phyloP scores from a whole-genome alignment of 176 grass and related monocot species.

The Phyllostachys edulis region DNA sequence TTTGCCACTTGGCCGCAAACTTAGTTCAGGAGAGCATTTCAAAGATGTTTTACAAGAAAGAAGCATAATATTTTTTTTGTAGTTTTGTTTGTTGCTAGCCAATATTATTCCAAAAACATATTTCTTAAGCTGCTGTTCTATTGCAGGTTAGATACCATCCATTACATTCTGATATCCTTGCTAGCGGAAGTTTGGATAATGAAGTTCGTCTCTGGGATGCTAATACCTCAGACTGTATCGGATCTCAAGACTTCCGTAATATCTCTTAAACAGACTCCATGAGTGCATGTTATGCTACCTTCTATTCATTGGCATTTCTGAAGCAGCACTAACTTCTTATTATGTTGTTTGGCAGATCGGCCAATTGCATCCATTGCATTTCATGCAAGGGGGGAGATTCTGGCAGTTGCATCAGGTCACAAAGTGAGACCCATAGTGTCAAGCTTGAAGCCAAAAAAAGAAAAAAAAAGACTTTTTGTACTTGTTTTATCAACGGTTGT shows the following conservation, averaged over 20 bases:
- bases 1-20: neutral
- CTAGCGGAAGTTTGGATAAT: conserved; percentile 96
- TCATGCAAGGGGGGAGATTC: conserved; percentile 91
- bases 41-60: neutral
- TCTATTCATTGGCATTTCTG: conserved; percentile 30
- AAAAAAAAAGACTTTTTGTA: conserved; percentile 14
- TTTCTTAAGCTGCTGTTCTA: conserved; percentile 26
- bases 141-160: conserved; percentile 96
- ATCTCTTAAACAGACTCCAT: conserved; percentile 27
- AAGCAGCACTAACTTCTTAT: conserved; percentile 27
- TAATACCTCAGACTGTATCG: conserved; percentile 75
- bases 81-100: conserved; percentile 2
- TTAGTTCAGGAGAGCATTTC: conserved; percentile 5
- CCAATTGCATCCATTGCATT: conserved; percentile 98
- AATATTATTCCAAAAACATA: conserved; percentile 15
- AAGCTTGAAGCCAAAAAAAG: conserved; percentile 1
- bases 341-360: conserved; percentile 66
- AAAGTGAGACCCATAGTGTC: conserved; percentile 57
- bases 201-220: conserved; percentile 99
- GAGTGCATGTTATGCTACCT: conserved; percentile 15
- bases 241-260: conserved; percentile 86
- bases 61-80: neutral
- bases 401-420: conserved; percentile 98
- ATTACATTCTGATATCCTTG: conserved; percentile 87
- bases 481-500: conserved; percentile 9